Evolutionary conservation across 108 stramenopile species (phyloP), one percentile per base, ranked within the genome.

Genomic region (Pseudonitzschia delicatissima): DNA sequence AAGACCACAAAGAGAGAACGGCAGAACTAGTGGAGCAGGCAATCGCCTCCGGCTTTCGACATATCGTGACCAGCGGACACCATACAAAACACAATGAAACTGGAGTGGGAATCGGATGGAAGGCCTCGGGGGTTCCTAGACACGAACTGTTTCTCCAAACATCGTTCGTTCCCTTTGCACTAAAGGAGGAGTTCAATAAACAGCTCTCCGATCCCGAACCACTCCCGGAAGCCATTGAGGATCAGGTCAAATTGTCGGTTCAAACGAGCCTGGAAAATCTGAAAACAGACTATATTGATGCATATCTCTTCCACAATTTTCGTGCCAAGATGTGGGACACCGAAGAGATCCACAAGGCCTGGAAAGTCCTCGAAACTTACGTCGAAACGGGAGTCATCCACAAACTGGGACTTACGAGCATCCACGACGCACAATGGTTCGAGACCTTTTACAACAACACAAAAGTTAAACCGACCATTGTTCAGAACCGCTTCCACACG

Each of bases 251-350:
- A 23, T 32, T 72, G 21, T 72, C 78, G 0, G 51, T 79, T 0
- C 11, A 62, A 29, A 72, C 70, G 5, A 76, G 74, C 15, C 40
- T 79, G 31, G 25, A 35, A 45, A 76, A 76, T 63, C 23, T 79
- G 11, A 65, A 68, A 33, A 76, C 78, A 40, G 33, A 45, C 17
- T 79, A 79, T 26, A 33, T 79, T 18, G 78, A 79, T 49, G 68
- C 78, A 11, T 63, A 72, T 1, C 53, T 79, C 26, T 69, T 76
- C n/a, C 78, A 79, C 36, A 79, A 79, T 35, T 76, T 76, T 68
- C 74, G 74, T 11, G 74, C 74, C 28, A 79, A 67, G 58, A 26
- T 76, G 11, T 62, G 75, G 45, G 61, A 45, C 32, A 66, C 62
- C 7, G 58, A 62, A 40, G 70, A 79, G 36, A 72, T 74, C n/a